Conservation (phyloP, 2,329 filamentous ascomycete species). For the Kalmusia sp. region DNA sequence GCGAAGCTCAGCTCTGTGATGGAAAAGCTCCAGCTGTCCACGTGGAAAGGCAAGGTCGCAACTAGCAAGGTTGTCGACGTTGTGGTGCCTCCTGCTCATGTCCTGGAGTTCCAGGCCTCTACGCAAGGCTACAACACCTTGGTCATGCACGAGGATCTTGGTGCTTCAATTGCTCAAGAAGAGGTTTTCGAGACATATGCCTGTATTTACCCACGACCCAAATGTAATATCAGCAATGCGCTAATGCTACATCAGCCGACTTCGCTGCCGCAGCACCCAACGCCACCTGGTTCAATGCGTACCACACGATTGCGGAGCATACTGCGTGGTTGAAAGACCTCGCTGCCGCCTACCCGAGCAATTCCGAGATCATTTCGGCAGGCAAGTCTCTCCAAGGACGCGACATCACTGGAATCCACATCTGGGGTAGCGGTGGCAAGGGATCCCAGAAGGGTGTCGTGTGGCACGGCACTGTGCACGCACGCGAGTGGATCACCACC, state of each 20-base stretch:
- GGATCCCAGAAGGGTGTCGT: conserved; percentile 45
- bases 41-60: conserved; percentile 44
- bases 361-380: conserved; percentile 42
- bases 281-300: conserved; percentile 45
- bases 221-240: conserved; percentile 11
- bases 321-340: conserved; percentile 43
- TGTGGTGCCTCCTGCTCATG: conserved; percentile 40
- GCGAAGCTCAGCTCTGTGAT: conserved; percentile 37
- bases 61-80: conserved; percentile 44
- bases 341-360: conserved; percentile 42
- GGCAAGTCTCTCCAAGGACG: conserved; percentile 46
- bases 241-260: conserved; percentile 33
- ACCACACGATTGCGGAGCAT: conserved; percentile 46
- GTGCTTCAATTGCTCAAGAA: conserved; percentile 43
- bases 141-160: conserved; percentile 48
- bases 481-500: conserved; percentile 47
- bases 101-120: conserved; percentile 36
- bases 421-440: conserved; percentile 47
- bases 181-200: conserved; percentile 38
- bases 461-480: conserved; percentile 48
- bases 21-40: conserved; percentile 37
- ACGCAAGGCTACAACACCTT: conserved; percentile 34
- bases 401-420: conserved; percentile 47
- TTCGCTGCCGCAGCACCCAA: conserved; percentile 32
- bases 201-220: conserved; percentile 26